Percentiles rank a stretch among this genome's conserved stretches.
These are phyloP conservation scores for Musa schizocarpa DNA, from an alignment of 176 grass and related monocot species.

Conservation along the genomic window DNA sequence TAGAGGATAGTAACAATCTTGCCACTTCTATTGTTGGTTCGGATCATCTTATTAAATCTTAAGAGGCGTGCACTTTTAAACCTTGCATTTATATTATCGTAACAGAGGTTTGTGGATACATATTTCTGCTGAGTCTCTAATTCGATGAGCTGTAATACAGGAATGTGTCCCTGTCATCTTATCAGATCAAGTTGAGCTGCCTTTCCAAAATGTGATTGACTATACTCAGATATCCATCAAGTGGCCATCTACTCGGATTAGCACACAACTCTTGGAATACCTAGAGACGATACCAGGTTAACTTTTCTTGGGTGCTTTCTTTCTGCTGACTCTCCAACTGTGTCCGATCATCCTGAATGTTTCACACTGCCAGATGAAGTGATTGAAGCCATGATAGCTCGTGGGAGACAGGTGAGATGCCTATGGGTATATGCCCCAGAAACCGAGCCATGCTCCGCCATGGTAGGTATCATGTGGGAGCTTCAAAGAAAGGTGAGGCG, in stretches of 20 bases:
- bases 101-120: neutral
- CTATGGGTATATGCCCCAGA: constrained; percentile 71
- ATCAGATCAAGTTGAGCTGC: constrained; percentile 85
- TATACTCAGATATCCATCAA: constrained; percentile 84
- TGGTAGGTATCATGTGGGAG: constrained; percentile 74
- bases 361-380: constrained; percentile 49
- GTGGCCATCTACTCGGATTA: constrained; percentile 68
- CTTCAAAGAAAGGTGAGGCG: constrained; percentile 65
- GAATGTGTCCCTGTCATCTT: constrained; percentile 94
- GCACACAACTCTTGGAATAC: constrained; percentile 56
- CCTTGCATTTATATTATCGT: neutral
- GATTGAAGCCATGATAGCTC: constrained; percentile 59
- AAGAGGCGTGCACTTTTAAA: neutral
- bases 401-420: constrained; percentile 56
- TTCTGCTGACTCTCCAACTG: neutral
- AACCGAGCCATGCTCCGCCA: constrained; percentile 61
- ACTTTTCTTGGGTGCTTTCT: neutral
- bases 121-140: constrained; percentile 9
- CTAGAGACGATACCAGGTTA: constrained; percentile 76
- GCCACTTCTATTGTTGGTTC: neutral
- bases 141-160: constrained; percentile 35
- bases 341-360: neutral
- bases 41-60: neutral
- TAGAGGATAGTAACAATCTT: too few relatives aligned
- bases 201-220: constrained; percentile 86